phyloP scores from a whole-genome alignment of 495 filamentous ascomycete genomes.

The Penicillium fimorum region DNA sequence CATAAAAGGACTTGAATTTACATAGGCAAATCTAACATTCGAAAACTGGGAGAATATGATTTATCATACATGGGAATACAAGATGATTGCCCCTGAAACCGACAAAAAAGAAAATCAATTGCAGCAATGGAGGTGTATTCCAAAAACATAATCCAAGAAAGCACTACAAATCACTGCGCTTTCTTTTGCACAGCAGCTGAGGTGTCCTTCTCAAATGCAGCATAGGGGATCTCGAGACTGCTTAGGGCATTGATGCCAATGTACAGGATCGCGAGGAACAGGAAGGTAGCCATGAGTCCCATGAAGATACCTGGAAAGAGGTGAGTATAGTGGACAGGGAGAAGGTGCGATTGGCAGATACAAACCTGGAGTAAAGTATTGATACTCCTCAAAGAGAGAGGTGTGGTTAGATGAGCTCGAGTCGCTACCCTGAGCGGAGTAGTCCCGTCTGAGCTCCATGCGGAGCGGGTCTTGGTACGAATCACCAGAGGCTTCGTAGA shows the following conservation, averaged over 20 bases:
- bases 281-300: conserved; percentile 62
- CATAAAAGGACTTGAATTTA: not conserved
- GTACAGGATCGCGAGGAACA: conserved; percentile 73
- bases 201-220: conserved; percentile 95
- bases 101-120: conserved; percentile 15
- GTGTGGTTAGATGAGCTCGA: conserved; percentile 22
- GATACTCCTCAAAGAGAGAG: conserved; percentile 86
- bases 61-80: conserved; percentile 27
- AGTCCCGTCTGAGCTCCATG: conserved; percentile 61
- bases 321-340: conserved; percentile 12
- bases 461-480: conserved; percentile 50
- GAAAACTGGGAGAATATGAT: conserved; percentile 11
- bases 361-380: conserved; percentile 76
- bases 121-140: conserved; percentile 10
- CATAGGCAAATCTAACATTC: conserved; percentile 3
- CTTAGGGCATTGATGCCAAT: conserved; percentile 72
- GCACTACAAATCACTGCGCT: conserved; percentile 50
- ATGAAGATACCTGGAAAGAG: conserved; percentile 71
- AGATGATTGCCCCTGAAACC: conserved; percentile 14
- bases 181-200: conserved; percentile 85
- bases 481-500: conserved; percentile 53
- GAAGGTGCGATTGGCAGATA: conserved; percentile 9
- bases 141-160: conserved; percentile 6
- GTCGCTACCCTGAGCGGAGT: conserved; percentile 27
- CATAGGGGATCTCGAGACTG: conserved; percentile 84